Base-by-base conservation (phyloP, 306 rosid species). In the Prinsepia uniflora region DNA sequence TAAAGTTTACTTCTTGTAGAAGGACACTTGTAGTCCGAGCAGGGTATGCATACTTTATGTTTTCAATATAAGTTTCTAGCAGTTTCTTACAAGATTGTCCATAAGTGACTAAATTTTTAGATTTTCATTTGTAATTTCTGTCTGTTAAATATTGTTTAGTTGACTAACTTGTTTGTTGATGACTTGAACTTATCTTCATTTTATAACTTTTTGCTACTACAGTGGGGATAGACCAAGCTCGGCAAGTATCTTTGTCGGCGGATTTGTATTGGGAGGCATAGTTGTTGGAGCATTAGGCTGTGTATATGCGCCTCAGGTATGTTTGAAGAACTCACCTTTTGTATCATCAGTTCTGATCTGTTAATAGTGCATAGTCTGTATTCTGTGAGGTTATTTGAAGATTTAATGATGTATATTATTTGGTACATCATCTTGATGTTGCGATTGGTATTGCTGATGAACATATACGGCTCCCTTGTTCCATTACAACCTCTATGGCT, bases 251-350 rank as follows among this genome's bases (percentile, higher is more conserved):
- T 86, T 88, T 47, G 71, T 86, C 42, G 89, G 90, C 66, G 94
- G 89, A 22, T 86, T 88, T 82, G 74, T 86, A 41, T 72, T 88
- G 80, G 94, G 94, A 11, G 81, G 92, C 56, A 72, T 87, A 41
- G 62, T 87, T 67, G 88, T 79, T 70, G 92, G 90, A 70, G 83
- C 92, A 72, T 65, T 87, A 54, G 90, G 90, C 20, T 83, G 86
- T 54, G 61, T 84, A 41, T 88, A 78, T 75, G 94, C 94, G 63
- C 90, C 90, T 54, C 78, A 86, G 87, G 94, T 86, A 86, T 75
- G 72, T 48, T 54, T 63, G 69, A 47, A 66, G 36, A 11, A 47
- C 40, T 30, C 20, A 10, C n/a, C 43, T 30, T 45, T 8, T 43
- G 52, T 17, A 22, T 43, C 19, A 24, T 30, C 11, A 22, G 24